These are phyloP conservation scores for Zostera marina DNA, from an alignment of 116 monocot genomes.

Conservation along the genomic window DNA sequence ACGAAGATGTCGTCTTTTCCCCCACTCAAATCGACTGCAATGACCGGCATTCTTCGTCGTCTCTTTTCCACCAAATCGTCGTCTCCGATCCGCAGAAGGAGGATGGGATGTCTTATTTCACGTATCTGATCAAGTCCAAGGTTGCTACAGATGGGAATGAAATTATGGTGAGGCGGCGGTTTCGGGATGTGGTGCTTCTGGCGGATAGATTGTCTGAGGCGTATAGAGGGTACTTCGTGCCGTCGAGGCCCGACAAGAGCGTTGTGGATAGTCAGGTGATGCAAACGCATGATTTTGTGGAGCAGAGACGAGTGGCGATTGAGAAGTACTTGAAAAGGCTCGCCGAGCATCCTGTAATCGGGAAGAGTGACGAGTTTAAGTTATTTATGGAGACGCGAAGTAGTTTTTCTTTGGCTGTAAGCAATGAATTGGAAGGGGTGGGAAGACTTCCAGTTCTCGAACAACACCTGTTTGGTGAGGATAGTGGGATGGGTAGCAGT, in stretches of 20 bases:
- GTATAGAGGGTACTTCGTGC: conserved; percentile 68
- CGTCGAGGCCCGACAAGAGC: conserved; percentile 63
- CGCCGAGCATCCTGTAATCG: conserved; percentile 64
- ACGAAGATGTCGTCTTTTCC: conserved; percentile 36
- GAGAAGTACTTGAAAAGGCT: conserved; percentile 74
- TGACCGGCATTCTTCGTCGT: not conserved
- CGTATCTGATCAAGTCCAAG: conserved; percentile 51
- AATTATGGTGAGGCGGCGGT: conserved; percentile 28
- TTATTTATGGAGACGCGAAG: conserved; percentile 49
- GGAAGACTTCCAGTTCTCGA: conserved; percentile 25
- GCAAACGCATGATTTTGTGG: conserved; percentile 89
- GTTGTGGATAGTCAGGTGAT: conserved; percentile 83
- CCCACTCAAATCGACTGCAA: not conserved
- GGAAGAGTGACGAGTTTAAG: conserved; percentile 57
- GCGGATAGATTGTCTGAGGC: conserved; percentile 68
- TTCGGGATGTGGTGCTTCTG: conserved; percentile 77
- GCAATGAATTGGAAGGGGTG: conserved; percentile 47
- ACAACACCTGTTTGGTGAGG: conserved; percentile 30
- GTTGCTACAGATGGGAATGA: conserved; percentile 26
- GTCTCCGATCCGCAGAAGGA: conserved; percentile 74
- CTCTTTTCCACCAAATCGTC: conserved; percentile 31
- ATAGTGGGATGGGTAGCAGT: conserved; percentile 14
- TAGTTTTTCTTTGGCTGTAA: conserved; percentile 39
- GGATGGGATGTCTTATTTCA: conserved; percentile 44
- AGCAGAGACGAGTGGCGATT: conserved; percentile 56